A percentile compares a stretch with the other conserved stretches of the same genome.
Evolutionary conservation across 371 early-diverging fungal genomes (phyloP).

Genomic region (Mortierella sp.): DNA sequence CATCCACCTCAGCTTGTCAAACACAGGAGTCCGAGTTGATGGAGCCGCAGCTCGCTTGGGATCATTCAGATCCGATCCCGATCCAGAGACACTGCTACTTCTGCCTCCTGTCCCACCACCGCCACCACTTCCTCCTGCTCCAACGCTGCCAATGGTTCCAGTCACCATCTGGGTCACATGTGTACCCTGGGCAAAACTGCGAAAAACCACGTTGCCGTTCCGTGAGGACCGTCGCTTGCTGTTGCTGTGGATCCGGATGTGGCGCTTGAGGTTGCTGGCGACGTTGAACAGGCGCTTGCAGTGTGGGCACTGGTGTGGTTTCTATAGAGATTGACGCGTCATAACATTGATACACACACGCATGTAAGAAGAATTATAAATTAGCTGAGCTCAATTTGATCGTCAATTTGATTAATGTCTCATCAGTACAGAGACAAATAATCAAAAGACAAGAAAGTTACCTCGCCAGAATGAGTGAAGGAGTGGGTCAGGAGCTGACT

Average conservation of each 20-base stretch:
- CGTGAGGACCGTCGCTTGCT: constrained; percentile 31
- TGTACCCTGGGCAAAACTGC: constrained; percentile 32
- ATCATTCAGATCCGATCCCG: background rate
- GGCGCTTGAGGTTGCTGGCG: constrained; percentile 49
- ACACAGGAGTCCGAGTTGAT: background rate
- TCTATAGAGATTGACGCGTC: constrained; percentile 5
- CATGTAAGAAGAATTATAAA: background rate
- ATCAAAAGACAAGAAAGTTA: background rate
- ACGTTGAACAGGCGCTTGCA: constrained; percentile 43
- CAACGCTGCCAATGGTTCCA: background rate
- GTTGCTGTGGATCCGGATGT: constrained; percentile 35
- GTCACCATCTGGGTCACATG: background rate
- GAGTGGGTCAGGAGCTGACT: constrained; percentile 44
- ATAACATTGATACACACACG: background rate
- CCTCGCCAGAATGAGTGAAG: constrained; percentile 46
- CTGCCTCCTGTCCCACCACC: background rate
- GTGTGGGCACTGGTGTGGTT: constrained; percentile 37
- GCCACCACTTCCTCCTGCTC: background rate
- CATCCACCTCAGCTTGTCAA: constrained; percentile 34
- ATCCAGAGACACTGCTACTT: background rate
- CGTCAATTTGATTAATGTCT: background rate
- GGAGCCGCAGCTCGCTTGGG: background rate
- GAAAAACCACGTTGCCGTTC: constrained; percentile 32
- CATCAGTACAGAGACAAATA: background rate
- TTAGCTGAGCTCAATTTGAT: background rate